Evolutionary conservation across 1,284 basidiomycete species (phyloP).

Genomic region (Fomitopsis schrenkii): DNA sequence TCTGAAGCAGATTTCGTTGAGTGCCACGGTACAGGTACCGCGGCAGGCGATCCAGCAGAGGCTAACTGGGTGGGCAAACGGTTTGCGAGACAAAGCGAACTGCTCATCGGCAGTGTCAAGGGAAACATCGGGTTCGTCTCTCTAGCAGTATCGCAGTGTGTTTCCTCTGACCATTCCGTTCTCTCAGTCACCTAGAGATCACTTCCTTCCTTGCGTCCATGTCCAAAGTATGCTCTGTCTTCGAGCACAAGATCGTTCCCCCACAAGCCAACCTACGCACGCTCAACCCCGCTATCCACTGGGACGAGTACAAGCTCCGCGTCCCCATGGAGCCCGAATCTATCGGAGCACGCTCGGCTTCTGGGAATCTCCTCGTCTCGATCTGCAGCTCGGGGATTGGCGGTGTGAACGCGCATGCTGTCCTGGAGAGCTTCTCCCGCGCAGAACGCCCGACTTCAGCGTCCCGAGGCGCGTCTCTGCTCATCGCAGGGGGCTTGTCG

Average conservation of each 20-base stretch:
- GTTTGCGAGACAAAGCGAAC: slow-evolving; percentile 27
- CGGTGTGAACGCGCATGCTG: slow-evolving; percentile 35
- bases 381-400: slow-evolving; percentile 41
- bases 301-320: slow-evolving; percentile 28
- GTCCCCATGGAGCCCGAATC: slow-evolving; percentile 18
- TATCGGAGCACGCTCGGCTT: slow-evolving; percentile 7
- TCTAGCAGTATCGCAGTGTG: background rate
- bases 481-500: slow-evolving; percentile 33
- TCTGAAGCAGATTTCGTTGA: slow-evolving; percentile 43
- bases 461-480: slow-evolving; percentile 18
- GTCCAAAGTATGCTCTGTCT: slow-evolving; percentile 35
- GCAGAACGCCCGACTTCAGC: slow-evolving; percentile 16
- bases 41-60: slow-evolving; percentile 44
- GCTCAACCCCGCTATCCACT: slow-evolving; percentile 35
- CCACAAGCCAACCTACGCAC: slow-evolving; percentile 33
- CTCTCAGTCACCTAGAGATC: slow-evolving; percentile 36
- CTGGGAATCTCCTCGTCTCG: slow-evolving; percentile 25
- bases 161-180: background rate
- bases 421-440: slow-evolving; percentile 25
- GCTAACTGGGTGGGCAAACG: slow-evolving; percentile 41
- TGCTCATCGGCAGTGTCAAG: slow-evolving; percentile 41
- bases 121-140: slow-evolving; percentile 39
- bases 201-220: slow-evolving; percentile 39
- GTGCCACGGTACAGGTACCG: slow-evolving; percentile 46
- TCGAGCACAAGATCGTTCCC: slow-evolving; percentile 31